These are phyloP conservation scores for Diaporthe helianthi DNA, from an alignment of 2,329 filamentous ascomycete species.

Conservation along the genomic window DNA sequence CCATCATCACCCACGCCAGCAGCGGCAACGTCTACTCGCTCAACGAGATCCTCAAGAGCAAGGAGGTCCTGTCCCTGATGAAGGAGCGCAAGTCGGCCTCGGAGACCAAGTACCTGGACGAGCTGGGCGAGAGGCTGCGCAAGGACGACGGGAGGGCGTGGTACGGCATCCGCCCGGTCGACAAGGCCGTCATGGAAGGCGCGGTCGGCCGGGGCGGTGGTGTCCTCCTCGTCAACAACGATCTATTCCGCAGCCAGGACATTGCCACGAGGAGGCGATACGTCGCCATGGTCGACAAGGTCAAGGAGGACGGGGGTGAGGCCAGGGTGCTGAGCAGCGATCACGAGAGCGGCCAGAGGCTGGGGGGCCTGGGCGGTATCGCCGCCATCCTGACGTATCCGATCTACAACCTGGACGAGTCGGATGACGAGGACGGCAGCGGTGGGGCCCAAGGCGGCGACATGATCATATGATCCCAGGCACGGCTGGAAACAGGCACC, in stretches of 20 bases:
- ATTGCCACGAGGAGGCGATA: constrained; percentile 79
- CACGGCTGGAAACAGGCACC: not conserved
- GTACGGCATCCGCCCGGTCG: constrained; percentile 86
- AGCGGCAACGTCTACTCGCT: constrained; percentile 88
- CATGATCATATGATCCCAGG: constrained; percentile 40
- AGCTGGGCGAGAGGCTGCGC: constrained; percentile 78
- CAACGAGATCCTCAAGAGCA: constrained; percentile 83
- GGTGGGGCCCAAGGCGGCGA: constrained; percentile 41
- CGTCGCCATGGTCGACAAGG: constrained; percentile 85
- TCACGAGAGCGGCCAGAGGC: constrained; percentile 87
- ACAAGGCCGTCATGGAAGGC: constrained; percentile 82
- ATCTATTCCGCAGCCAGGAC: constrained; percentile 84
- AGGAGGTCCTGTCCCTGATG: constrained; percentile 78
- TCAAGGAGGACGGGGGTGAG: constrained; percentile 86
- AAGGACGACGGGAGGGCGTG: constrained; percentile 88
- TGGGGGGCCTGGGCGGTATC: constrained; percentile 85
- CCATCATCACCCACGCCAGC: constrained; percentile 81
- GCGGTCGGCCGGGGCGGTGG: constrained; percentile 89
- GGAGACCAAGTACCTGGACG: constrained; percentile 85
- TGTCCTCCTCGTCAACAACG: constrained; percentile 84
- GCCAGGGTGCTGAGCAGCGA: constrained; percentile 89
- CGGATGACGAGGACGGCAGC: constrained; percentile 56
- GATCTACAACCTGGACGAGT: constrained; percentile 79
- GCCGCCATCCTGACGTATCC: constrained; percentile 93
- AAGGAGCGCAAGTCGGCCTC: constrained; percentile 87